Percentiles rank a stretch among this genome's conserved stretches.
phyloP scores from a whole-genome alignment of 2,329 filamentous ascomycete species.

The Cucurbitaria berberidis region DNA sequence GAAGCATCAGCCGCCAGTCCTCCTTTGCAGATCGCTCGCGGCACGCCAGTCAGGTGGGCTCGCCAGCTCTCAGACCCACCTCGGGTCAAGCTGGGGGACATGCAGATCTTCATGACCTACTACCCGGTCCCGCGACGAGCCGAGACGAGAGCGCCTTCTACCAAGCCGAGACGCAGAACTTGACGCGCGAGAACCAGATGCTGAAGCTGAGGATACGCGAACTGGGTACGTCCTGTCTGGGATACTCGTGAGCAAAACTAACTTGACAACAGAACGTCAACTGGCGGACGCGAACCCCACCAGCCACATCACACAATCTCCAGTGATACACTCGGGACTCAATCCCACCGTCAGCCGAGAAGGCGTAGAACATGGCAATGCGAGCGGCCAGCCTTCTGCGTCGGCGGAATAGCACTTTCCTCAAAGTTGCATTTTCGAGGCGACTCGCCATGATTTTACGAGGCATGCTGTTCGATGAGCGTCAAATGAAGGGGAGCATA shows the following conservation, averaged over 20 bases:
- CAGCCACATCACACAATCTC: conserved; percentile 39
- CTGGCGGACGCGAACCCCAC: conserved; percentile 42
- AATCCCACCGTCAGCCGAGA: conserved; percentile 28
- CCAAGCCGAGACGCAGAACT: conserved; percentile 79
- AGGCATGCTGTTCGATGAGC: too few species aligned
- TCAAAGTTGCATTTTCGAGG: neutral
- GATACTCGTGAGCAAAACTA: neutral
- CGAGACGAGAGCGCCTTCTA: conserved; percentile 80
- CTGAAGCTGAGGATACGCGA: conserved; percentile 75
- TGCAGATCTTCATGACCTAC: conserved; percentile 65
- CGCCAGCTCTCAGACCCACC: conserved; percentile 59
- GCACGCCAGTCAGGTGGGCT: conserved; percentile 49
- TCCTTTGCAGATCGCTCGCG: conserved; percentile 49
- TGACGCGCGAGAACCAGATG: conserved; percentile 84
- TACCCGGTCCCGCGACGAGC: conserved; percentile 55
- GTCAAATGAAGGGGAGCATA: too few species aligned
- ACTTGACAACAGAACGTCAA: conserved; percentile 41
- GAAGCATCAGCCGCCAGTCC: conserved; percentile 53
- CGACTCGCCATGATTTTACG: too few species aligned
- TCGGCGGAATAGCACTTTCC: neutral
- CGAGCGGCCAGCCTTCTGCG: conserved; percentile 2
- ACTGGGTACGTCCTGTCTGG: conserved; percentile 59
- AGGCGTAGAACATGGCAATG: conserved; percentile 6
- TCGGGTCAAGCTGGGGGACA: conserved; percentile 49
- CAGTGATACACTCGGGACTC: conserved; percentile 35